phyloP scores from a whole-genome alignment of 768 basidiomycete genomes.

The Phaeotremella fagi region DNA sequence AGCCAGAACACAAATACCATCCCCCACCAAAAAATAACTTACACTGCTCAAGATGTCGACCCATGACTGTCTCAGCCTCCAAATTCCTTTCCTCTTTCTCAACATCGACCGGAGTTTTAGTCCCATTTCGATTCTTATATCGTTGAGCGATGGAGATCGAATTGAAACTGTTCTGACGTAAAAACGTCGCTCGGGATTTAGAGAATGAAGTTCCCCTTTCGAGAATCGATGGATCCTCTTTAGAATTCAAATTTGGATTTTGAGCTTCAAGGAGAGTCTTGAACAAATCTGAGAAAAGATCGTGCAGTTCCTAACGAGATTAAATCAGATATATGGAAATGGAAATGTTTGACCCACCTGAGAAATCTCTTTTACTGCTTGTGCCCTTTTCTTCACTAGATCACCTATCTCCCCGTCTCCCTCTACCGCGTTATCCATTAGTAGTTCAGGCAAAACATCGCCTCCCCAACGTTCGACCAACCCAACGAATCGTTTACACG shows the following conservation, averaged over 20 bases:
- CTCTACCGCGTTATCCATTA: conserved; percentile 69
- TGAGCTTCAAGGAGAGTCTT: conserved; percentile 72
- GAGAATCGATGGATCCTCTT: conserved; percentile 65
- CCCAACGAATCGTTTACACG: conserved; percentile 80
- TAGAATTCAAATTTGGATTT: conserved; percentile 57
- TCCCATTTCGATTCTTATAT: conserved; percentile 54
- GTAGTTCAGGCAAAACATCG: conserved; percentile 74
- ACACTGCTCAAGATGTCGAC: conserved; percentile 71
- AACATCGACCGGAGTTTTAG: conserved; percentile 55
- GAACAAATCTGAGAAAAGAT: conserved; percentile 69
- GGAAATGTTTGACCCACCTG: conserved; percentile 54
- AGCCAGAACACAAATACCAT: not conserved
- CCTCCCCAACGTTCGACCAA: conserved; percentile 90
- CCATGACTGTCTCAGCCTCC: conserved; percentile 65
- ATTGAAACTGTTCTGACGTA: conserved; percentile 21
- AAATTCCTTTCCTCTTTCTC: conserved; percentile 49
- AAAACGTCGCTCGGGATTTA: conserved; percentile 8
- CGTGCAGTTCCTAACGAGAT: conserved; percentile 59
- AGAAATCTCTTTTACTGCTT: conserved; percentile 68
- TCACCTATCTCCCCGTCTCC: conserved; percentile 62
- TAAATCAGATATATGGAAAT: not conserved
- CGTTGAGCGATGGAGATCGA: conserved; percentile 49
- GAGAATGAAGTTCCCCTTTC: conserved; percentile 49
- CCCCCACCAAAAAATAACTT: conserved; percentile 4
- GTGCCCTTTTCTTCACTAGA: conserved; percentile 67